Percentiles rank a stretch among this genome's conserved stretches.
phyloP scores from a whole-genome alignment of 768 basidiomycete species.

The Naganishia kalamii region DNA sequence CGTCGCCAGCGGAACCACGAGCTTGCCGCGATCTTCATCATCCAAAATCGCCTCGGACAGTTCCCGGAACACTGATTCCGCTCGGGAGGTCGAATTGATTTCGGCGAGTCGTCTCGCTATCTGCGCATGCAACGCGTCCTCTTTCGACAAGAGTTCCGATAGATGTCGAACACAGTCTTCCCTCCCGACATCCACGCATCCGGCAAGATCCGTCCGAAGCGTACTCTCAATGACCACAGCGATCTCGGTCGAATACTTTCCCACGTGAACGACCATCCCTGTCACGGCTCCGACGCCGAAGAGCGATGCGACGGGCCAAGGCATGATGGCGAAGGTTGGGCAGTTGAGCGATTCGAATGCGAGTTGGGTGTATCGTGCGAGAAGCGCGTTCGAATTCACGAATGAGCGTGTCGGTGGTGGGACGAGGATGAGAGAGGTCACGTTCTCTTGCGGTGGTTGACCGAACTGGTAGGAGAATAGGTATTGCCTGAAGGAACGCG shows the following conservation, averaged over 20 bases:
- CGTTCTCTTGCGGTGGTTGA: slow-evolving; percentile 33
- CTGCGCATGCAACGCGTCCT: background rate
- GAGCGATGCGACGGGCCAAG: slow-evolving; percentile 35
- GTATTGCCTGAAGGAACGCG: slow-evolving; percentile 1
- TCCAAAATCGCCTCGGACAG: slow-evolving; percentile 31
- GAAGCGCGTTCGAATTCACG: slow-evolving; percentile 28
- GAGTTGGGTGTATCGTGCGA: slow-evolving; percentile 38
- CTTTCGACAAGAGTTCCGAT: slow-evolving; percentile 27
- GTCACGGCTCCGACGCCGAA: slow-evolving; percentile 39
- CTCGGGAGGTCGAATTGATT: background rate
- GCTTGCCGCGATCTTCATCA: slow-evolving; percentile 22
- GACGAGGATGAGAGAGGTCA: slow-evolving; percentile 36
- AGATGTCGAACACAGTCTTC: slow-evolving; percentile 33
- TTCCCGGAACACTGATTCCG: slow-evolving; percentile 25
- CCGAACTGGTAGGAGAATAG: slow-evolving; percentile 28
- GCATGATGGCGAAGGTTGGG: slow-evolving; percentile 35
- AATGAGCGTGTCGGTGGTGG: slow-evolving; percentile 36
- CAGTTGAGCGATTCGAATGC: slow-evolving; percentile 42
- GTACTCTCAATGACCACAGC: slow-evolving; percentile 36
- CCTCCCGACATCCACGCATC: slow-evolving; percentile 32
- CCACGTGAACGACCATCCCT: slow-evolving; percentile 39
- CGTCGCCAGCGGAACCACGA: slow-evolving; percentile 18
- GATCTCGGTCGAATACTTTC: slow-evolving; percentile 26
- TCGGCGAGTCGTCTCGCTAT: background rate
- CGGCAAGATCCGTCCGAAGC: slow-evolving; percentile 35